Percentiles rank a stretch among this genome's conserved stretches.
phyloP scores from a whole-genome alignment of 192 early-diverging fungal species.

The Podila horticola region DNA sequence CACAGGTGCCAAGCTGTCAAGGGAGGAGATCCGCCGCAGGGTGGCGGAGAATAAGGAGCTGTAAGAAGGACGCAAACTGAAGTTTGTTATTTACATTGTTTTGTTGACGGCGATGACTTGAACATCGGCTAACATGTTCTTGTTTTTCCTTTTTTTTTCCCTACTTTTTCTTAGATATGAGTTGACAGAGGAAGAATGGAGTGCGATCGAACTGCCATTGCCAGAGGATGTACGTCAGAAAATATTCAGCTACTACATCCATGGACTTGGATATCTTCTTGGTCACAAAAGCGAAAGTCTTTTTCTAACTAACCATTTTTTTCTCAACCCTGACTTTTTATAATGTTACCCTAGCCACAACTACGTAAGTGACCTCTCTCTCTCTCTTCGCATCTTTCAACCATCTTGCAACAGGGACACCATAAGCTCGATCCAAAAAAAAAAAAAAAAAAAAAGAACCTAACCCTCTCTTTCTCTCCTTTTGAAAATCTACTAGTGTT shows the following conservation, averaged over 20 bases:
- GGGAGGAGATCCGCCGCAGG: conserved; percentile 79
- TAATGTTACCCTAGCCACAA: conserved; percentile 14
- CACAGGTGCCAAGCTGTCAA: conserved; percentile 79
- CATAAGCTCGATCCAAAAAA: background rate
- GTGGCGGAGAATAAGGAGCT: conserved; percentile 78
- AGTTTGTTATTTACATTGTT: background rate
- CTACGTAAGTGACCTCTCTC: conserved; percentile 29
- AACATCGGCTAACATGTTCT: background rate
- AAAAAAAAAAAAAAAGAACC: no score
- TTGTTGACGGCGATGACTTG: background rate
- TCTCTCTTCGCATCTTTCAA: no score
- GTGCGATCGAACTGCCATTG: conserved; percentile 73
- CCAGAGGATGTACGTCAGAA: conserved; percentile 68
- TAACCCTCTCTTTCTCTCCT: conserved; percentile 8
- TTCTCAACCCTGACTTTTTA: background rate
- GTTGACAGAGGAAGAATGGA: conserved; percentile 75
- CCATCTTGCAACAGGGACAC: background rate
- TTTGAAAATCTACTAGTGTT: conserved; percentile 53
- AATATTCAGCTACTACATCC: background rate
- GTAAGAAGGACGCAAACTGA: conserved; percentile 61
- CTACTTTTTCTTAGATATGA: conserved; percentile 64
- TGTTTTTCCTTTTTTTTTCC: background rate
- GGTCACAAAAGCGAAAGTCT: background rate
- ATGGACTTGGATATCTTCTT: no score
- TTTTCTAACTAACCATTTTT: background rate